Conservation (phyloP, 1,284 basidiomycete species). For the Singerocomus inundabilis region DNA sequence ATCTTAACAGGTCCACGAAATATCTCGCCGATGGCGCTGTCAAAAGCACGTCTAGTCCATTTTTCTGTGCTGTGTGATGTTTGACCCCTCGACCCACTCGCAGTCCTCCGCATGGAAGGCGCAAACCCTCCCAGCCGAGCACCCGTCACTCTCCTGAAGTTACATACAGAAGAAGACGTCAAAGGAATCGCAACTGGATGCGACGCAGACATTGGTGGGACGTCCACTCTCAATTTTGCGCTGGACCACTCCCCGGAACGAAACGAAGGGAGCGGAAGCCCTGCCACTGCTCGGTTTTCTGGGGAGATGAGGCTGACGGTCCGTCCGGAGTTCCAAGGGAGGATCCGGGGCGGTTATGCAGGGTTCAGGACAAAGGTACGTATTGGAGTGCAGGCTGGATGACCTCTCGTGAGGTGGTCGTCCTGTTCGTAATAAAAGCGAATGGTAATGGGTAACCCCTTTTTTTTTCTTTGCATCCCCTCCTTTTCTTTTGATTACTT, state of each 20-base stretch:
- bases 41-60: slow-evolving; percentile 32
- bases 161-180: slow-evolving; percentile 60
- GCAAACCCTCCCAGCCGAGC: slow-evolving; percentile 54
- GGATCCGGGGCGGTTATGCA: slow-evolving; percentile 75
- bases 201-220: slow-evolving; percentile 84
- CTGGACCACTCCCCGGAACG: slow-evolving; percentile 50
- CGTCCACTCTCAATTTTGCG: slow-evolving; percentile 69
- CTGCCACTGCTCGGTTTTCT: slow-evolving; percentile 65
- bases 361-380: slow-evolving; percentile 80
- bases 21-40: slow-evolving; percentile 34
- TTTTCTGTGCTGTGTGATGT: slow-evolving; percentile 1
- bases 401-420: neutral
- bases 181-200: slow-evolving; percentile 71
- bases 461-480: too few relatives aligned
- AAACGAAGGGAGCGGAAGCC: slow-evolving; percentile 40
- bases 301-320: slow-evolving; percentile 72
- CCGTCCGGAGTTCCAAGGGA: slow-evolving; percentile 55
- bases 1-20: slow-evolving; percentile 37
- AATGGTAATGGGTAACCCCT: neutral
- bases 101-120: slow-evolving; percentile 74
- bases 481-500: neutral
- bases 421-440: neutral
- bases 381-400: slow-evolving; percentile 2
- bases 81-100: slow-evolving; percentile 14
- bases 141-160: slow-evolving; percentile 61